Evolutionary conservation across 257 asterid species (phyloP), one percentile per base, ranked within the genome.

Genomic region (Nyctanthes arbortristis): DNA sequence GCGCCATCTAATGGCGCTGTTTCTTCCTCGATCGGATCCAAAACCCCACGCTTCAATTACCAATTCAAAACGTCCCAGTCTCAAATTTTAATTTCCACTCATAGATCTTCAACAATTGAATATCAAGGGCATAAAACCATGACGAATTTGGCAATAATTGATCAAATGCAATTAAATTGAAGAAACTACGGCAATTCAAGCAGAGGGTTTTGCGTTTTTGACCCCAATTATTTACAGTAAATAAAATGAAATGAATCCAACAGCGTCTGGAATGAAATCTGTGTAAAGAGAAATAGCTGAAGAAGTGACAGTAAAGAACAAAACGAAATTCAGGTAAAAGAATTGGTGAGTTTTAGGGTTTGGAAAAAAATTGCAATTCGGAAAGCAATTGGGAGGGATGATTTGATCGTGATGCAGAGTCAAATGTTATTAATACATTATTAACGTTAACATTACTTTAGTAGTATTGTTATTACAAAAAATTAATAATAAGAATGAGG

Each of bases 1-100:
- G 97, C 98, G 99, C 98, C 99, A 94, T 94, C 74, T 69, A 80
- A 80, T 84, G 97, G 98, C 97, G 97, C 98, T 87, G 98, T 90
- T 89, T 77, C 35, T 60, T 73, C 78, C 81, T 81, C 70, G 77
- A 82, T 76, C 84, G 70, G 81, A 83, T 82, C 91, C 98, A 85
- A 81, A 84, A 69, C 90, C 84, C 79, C 71, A 20, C 13, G 31
- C 24, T 52, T 24, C 31, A 9, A 52, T 24, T 22, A 52, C 16
- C 59, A 52, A 24, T 3, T 24, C 59, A 52, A 52, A 52, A 52
- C 24, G 30, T 2, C 59, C 24, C 31, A 1, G 2, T 52, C 59
- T 52, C 59, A 52, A 52, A 52, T 2, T n/a, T 24, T 22, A 52
- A 52, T 52, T 7, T 52, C 31, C 59, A 52, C 31, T 18, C 58